phyloP scores from a whole-genome alignment of 208 protist species.

The Leishmania mexicana region DNA sequence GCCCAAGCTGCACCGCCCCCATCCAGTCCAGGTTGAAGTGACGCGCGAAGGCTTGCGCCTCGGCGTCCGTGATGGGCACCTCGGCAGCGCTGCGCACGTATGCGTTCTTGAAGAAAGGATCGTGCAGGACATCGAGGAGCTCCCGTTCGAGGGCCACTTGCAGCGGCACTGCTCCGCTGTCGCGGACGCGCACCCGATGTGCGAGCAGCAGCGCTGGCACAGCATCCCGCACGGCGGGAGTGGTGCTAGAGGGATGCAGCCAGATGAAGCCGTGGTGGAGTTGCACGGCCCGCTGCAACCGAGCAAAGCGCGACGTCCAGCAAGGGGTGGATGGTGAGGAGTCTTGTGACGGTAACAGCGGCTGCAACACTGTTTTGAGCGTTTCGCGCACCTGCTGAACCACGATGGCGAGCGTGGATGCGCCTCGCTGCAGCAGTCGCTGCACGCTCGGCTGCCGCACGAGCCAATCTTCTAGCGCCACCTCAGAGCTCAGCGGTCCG shows the following conservation, averaged over 20 bases:
- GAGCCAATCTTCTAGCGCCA: constrained; percentile 34
- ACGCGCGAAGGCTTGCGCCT: constrained; percentile 51
- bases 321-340: neutral
- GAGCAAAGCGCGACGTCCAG: constrained; percentile 23
- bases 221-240: constrained; percentile 35
- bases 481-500: constrained; percentile 15
- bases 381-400: constrained; percentile 30
- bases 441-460: constrained; percentile 18
- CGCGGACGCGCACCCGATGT: constrained; percentile 49
- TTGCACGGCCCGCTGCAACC: constrained; percentile 22
- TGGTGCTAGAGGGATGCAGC: constrained; percentile 75
- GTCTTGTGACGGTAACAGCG: neutral
- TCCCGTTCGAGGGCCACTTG: constrained; percentile 41
- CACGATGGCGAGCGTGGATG: constrained; percentile 6
- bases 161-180: constrained; percentile 49
- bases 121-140: constrained; percentile 65
- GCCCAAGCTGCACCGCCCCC: constrained; percentile 59
- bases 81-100: constrained; percentile 43
- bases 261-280: constrained; percentile 84
- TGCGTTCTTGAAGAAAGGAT: constrained; percentile 73
- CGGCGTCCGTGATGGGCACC: constrained; percentile 52
- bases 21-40: constrained; percentile 70
- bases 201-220: constrained; percentile 48
- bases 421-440: constrained; percentile 7
- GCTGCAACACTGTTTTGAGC: neutral